A percentile compares a stretch with the other conserved stretches of the same genome.
phyloP scores from a whole-genome alignment of 139 green algal species.

The Choricystis sp. region DNA sequence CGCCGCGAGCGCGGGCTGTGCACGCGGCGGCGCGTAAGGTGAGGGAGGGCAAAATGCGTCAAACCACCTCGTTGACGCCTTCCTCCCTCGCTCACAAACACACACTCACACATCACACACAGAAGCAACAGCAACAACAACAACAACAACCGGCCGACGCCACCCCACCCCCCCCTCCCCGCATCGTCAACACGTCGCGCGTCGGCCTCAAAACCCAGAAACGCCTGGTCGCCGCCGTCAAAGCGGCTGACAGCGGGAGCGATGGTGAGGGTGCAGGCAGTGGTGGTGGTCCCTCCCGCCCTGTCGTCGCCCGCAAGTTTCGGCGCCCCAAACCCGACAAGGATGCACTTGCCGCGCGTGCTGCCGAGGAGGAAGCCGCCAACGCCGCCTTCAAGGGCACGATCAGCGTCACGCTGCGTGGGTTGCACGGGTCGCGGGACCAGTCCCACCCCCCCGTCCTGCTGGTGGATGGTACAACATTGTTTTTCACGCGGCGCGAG shows the following conservation, averaged over 20 bases:
- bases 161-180: not conserved
- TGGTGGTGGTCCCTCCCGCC: too few relatives aligned
- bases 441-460: constrained; percentile 9
- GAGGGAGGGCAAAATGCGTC: too few relatives aligned
- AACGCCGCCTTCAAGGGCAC: not conserved
- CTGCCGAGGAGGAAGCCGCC: not conserved
- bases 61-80: too few relatives aligned
- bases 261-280: too few relatives aligned
- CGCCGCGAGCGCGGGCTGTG: too few relatives aligned
- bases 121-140: not conserved
- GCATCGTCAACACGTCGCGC: constrained; percentile 4
- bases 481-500: constrained; percentile 1
- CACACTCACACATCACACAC: constrained; percentile 2
- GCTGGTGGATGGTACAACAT: constrained; percentile 41
- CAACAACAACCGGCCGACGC: not conserved
- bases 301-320: too few relatives aligned
- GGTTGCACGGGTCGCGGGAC: not conserved
- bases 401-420: not conserved
- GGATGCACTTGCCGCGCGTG: too few relatives aligned
- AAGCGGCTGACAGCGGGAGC: too few relatives aligned
- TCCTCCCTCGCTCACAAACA: not conserved
- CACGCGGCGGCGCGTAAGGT: too few relatives aligned
- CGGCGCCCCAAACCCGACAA: too few relatives aligned
- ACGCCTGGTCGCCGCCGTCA: not conserved
- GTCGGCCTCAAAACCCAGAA: constrained; percentile 5